phyloP scores from a whole-genome alignment of 305 asterid genomes.

The Rubia tinctorum region DNA sequence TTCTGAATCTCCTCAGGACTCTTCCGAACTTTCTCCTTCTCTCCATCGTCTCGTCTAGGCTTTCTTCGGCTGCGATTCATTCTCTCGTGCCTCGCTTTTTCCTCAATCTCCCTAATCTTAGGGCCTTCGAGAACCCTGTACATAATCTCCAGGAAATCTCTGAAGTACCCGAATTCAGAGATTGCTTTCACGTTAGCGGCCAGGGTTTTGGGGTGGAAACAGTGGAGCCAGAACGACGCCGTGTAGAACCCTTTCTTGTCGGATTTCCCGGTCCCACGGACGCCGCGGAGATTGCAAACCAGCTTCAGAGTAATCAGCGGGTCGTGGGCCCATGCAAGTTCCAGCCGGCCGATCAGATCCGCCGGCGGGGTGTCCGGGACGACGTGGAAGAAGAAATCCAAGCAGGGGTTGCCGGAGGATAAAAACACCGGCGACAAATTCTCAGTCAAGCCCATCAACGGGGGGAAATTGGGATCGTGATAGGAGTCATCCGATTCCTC shows the following conservation, averaged over 20 bases:
- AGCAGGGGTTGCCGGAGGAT: constrained; percentile 32
- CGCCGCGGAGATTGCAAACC: constrained; percentile 36
- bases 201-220: constrained; percentile 30
- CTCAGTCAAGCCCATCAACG: constrained; percentile 26
- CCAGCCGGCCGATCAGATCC: constrained; percentile 16
- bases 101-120: constrained; percentile 11
- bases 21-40: constrained; percentile 16
- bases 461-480: neutral
- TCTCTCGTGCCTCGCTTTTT: neutral
- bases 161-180: constrained; percentile 36
- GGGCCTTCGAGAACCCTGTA: constrained; percentile 37
- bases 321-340: constrained; percentile 31
- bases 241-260: constrained; percentile 36
- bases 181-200: constrained; percentile 26
- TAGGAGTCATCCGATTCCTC: neutral
- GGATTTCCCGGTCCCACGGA: constrained; percentile 39
- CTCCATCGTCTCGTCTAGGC: no score
- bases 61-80: neutral
- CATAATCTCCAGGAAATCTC: constrained; percentile 33
- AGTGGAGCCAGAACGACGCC: constrained; percentile 32
- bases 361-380: constrained; percentile 27
- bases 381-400: constrained; percentile 40
- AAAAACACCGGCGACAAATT: constrained; percentile 26
- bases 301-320: constrained; percentile 27
- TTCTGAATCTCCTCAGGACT: constrained; percentile 19